These are phyloP conservation scores for Austroboletus festivus DNA, from an alignment of 768 basidiomycete species.

Conservation along the genomic window DNA sequence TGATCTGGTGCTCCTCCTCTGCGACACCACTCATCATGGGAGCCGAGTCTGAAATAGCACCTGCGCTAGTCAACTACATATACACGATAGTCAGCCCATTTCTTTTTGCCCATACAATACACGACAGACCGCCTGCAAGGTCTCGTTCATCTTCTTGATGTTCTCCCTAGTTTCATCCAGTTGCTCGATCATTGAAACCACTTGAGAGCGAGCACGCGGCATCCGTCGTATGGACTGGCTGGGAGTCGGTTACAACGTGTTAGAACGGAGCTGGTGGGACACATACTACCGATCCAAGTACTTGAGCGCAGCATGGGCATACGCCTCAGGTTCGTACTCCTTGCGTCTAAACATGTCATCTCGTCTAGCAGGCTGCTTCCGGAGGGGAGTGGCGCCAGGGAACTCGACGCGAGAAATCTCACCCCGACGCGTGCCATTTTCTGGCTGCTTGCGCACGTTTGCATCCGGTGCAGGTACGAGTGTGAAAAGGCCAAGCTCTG, in stretches of 20 bases:
- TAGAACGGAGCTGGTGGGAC: not conserved
- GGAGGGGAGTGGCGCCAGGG: conserved; percentile 67
- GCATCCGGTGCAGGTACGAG: conserved; percentile 42
- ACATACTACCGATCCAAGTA: conserved; percentile 77
- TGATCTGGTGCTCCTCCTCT: conserved; percentile 42
- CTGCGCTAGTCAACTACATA: conserved; percentile 17
- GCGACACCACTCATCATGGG: conserved; percentile 30
- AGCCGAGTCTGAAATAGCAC: conserved; percentile 13
- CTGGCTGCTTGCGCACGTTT: conserved; percentile 26
- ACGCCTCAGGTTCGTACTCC: conserved; percentile 69
- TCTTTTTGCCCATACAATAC: conserved; percentile 2
- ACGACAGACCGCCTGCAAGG: conserved; percentile 39
- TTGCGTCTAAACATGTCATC: conserved; percentile 33
- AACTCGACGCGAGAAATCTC: conserved; percentile 65
- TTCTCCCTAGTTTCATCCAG: conserved; percentile 37
- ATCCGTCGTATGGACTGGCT: conserved; percentile 47
- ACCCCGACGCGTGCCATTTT: conserved; percentile 28
- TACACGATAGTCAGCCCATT: not conserved
- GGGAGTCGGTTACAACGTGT: conserved; percentile 26
- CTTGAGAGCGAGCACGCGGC: conserved; percentile 47
- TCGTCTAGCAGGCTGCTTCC: conserved; percentile 40
- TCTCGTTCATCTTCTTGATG: conserved; percentile 34
- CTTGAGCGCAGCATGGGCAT: conserved; percentile 71
- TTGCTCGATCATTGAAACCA: conserved; percentile 36
- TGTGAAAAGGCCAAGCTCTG: conserved; percentile 76